Evolutionary conservation across 192 early-diverging fungal species (phyloP), one percentile per base, ranked within the genome.

Genomic region (Podila verticillata): DNA sequence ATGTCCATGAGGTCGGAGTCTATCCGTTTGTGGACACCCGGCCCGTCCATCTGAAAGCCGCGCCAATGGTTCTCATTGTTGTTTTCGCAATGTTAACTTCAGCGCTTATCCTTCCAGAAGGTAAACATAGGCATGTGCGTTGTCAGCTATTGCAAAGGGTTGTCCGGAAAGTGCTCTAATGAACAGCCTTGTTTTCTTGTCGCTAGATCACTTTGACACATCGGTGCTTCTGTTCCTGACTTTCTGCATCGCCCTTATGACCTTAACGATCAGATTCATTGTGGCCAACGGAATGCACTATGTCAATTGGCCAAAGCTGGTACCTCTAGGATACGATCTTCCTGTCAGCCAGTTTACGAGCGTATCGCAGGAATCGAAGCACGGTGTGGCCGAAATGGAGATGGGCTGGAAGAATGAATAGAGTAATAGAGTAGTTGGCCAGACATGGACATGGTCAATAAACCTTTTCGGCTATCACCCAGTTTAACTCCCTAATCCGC

Each of bases 11-110:
- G 0, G 28, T 29, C 3, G 66, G 58, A 8, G 4, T 67, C 8
- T 81, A 83, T 30, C 92, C 92, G 5, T 89, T 92, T 61, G 61
- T 71, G 8, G 83, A 84, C 19, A 71, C 69, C n/a, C 85, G 85
- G 57, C 84, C 91, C 0, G 54, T 88, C 0, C 86, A 90, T 78
- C 79, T 87, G 48, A 88, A 87, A 66, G 80, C 86, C 1, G 34
- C 72, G 0, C 77, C 77, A 60, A 24, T 72, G 13, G 29, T 47
- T 2, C 44, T 80, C 5, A 10, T 80, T 35, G 61, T 80, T 60
- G 61, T 61, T 1, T 68, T 72, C 49, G 70, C 77, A 5, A 72
- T 80, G 77, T 44, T 80, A 5, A 60, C 35, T 3, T 28, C 65
- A 2, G 61, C 70, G 13, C 34, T 31, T 30, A 80, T 80, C 29